phyloP scores from a whole-genome alignment of 2,329 filamentous ascomycete genomes.

The Botrytis hyacinthi region DNA sequence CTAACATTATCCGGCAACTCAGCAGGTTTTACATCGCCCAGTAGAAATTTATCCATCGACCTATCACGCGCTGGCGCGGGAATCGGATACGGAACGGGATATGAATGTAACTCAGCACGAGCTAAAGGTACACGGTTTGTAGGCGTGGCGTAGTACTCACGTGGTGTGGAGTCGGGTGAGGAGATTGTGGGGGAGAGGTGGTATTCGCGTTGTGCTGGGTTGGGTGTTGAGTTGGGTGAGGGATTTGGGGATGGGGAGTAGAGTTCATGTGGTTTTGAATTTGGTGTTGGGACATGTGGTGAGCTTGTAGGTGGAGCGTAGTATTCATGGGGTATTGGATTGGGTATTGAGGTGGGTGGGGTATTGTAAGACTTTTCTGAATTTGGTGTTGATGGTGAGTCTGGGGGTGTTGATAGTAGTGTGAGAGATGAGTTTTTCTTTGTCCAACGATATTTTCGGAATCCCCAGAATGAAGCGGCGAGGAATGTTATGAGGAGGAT shows the following conservation, averaged over 20 bases:
- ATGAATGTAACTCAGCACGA: neutral
- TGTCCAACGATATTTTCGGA: neutral
- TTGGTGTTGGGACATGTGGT: fast-evolving
- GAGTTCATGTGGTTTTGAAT: neutral
- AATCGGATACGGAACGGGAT: neutral
- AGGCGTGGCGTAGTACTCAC: too few species aligned
- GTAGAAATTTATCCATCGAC: neutral
- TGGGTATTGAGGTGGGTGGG: neutral
- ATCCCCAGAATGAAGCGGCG: neutral
- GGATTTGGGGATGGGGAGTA: neutral
- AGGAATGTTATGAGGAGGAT: neutral
- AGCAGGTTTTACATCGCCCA: neutral
- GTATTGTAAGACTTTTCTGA: neutral
- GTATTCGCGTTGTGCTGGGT: too few species aligned
- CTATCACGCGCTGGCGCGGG: neutral
- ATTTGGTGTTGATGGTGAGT: neutral
- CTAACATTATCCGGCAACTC: neutral
- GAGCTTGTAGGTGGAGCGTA: neutral
- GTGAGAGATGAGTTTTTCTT: neutral
- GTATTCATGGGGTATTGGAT: neutral
- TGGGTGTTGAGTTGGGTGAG: too few species aligned
- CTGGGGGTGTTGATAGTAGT: neutral
- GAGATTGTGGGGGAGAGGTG: too few species aligned
- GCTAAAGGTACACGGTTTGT: neutral
- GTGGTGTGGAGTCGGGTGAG: too few species aligned